These are phyloP conservation scores for Blastobotrys muscicola DNA, from an alignment of 805 yeast species.

Conservation along the genomic window DNA sequence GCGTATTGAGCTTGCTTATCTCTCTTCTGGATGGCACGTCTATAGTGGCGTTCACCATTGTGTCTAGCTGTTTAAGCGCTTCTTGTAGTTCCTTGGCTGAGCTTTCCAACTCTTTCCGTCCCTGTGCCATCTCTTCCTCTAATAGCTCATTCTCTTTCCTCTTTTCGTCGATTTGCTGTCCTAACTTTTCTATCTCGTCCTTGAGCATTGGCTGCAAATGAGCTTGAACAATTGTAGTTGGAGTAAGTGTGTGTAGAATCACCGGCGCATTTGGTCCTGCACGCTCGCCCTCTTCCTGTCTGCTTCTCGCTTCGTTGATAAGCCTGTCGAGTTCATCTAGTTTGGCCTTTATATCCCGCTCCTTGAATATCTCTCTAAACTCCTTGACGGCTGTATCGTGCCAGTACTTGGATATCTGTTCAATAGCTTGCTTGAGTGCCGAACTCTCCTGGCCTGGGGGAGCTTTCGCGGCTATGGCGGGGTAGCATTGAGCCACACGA, in stretches of 20 bases:
- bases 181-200: constrained; percentile 15
- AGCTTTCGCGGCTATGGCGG: constrained; percentile 35
- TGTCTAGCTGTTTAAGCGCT: too few species aligned
- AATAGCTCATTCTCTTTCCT: constrained; percentile 5
- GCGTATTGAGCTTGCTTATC: too few species aligned
- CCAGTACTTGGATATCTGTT: constrained; percentile 47
- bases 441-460: constrained; percentile 33
- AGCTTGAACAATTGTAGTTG: constrained; percentile 23
- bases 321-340: constrained; percentile 33
- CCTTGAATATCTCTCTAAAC: constrained; percentile 44
- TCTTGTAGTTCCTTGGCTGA: too few species aligned
- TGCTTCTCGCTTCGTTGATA: constrained; percentile 25
- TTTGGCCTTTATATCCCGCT: constrained; percentile 32
- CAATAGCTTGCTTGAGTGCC: constrained; percentile 38
- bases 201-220: constrained; percentile 19
- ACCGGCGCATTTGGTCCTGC: constrained; percentile 13
- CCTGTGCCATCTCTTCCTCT: too few species aligned
- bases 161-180: constrained; percentile 1
- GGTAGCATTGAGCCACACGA: constrained; percentile 45
- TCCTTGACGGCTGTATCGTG: constrained; percentile 37
- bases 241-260: constrained; percentile 21
- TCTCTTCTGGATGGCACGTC: too few species aligned
- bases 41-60: too few species aligned
- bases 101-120: too few species aligned
- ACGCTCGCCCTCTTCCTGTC: constrained; percentile 1